A percentile compares a stretch with the other conserved stretches of the same genome.
These are phyloP conservation scores for Ophiosphaerella narmari DNA, from an alignment of 2,329 filamentous ascomycete genomes.

Conservation along the genomic window DNA sequence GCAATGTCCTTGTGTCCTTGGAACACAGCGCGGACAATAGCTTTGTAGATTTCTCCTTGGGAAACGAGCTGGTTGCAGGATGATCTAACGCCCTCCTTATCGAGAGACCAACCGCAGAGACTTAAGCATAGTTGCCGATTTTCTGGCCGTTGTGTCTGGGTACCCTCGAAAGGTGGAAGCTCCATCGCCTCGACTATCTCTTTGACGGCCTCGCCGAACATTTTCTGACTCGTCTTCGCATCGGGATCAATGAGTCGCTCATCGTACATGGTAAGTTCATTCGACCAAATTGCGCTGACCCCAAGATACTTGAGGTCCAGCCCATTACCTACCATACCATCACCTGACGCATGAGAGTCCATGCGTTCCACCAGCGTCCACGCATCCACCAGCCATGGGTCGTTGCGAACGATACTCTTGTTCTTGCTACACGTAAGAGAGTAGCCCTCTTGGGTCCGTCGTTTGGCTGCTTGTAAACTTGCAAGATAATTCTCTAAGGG, in stretches of 20 bases:
- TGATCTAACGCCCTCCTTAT: conserved; percentile 55
- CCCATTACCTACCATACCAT: conserved; percentile 70
- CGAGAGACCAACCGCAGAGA: conserved; percentile 73
- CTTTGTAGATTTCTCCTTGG: conserved; percentile 69
- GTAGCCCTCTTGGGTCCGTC: conserved; percentile 62
- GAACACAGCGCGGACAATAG: conserved; percentile 76
- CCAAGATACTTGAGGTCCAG: conserved; percentile 79
- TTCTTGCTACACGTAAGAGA: conserved; percentile 67
- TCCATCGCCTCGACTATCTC: conserved; percentile 66
- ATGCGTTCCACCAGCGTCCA: conserved; percentile 76
- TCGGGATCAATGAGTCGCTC: conserved; percentile 42
- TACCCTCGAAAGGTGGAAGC: conserved; percentile 67
- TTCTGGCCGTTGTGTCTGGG: conserved; percentile 66
- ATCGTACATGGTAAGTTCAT: conserved; percentile 63
- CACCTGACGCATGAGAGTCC: conserved; percentile 66
- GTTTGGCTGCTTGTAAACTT: conserved; percentile 49
- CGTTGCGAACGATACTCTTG: conserved; percentile 68
- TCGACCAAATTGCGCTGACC: conserved; percentile 72
- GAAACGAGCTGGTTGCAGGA: conserved; percentile 58
- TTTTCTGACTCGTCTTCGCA: conserved; percentile 59
- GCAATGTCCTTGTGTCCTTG: conserved; percentile 71
- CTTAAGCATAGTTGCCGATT: conserved; percentile 77
- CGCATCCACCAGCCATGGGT: conserved; percentile 75
- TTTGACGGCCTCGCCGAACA: conserved; percentile 59
- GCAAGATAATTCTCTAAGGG: conserved; percentile 41